Evolutionary conservation across 2,329 filamentous ascomycete species (phyloP).

Genomic region (Taxawa tesnikishii): DNA sequence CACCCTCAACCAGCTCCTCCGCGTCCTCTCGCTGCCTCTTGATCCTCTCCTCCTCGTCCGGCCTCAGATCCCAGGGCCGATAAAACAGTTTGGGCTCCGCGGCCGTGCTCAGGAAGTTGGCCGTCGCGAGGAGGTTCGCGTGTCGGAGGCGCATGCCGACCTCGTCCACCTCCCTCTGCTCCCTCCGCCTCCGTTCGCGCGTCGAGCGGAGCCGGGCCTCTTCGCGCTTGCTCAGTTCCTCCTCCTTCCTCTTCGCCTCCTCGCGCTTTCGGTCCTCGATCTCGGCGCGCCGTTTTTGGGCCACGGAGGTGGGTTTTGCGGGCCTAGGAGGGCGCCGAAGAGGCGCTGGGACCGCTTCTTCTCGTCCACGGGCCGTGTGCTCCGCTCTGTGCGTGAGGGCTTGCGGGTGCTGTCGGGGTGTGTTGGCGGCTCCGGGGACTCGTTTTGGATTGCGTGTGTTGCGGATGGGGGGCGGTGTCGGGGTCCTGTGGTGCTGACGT

Average conservation of each 20-base stretch:
- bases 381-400: background rate
- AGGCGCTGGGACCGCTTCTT: conserved; percentile 73
- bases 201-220: conserved; percentile 7
- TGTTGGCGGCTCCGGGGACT: no score
- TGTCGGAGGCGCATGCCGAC: conserved; percentile 58
- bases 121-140: conserved; percentile 55
- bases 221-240: conserved; percentile 6
- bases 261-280: conserved; percentile 2
- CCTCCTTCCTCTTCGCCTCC: conserved; percentile 1
- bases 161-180: conserved; percentile 66
- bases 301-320: conserved; percentile 1
- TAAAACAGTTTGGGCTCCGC: conserved; percentile 71
- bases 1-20: conserved; percentile 50
- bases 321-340: conserved; percentile 61
- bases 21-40: conserved; percentile 56
- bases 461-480: no score
- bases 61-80: conserved; percentile 65
- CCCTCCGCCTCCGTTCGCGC: conserved; percentile 40
- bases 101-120: conserved; percentile 61
- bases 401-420: no score
- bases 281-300: conserved; percentile 5
- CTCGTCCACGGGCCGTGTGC: conserved; percentile 44
- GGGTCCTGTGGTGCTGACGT: no score
- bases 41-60: conserved; percentile 58
- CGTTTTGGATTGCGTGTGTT: no score